A percentile compares a stretch with the other conserved stretches of the same genome.
Evolutionary conservation across 2,329 filamentous ascomycete species (phyloP).

Genomic region (Coniochaeta hoffmannii): DNA sequence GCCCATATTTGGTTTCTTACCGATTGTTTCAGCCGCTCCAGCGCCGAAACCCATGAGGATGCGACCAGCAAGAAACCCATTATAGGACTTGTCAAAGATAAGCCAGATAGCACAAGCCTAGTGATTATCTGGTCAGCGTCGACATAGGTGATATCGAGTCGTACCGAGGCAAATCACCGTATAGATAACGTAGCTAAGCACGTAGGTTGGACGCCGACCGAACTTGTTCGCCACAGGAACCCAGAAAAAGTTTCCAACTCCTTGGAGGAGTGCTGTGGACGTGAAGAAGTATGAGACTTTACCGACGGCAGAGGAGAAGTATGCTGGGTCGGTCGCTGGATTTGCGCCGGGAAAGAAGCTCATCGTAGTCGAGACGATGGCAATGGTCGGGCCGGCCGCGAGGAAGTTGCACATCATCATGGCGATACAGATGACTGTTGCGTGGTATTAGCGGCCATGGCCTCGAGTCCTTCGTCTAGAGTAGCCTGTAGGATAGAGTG

Average conservation of each 20-base stretch:
- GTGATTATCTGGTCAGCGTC: neutral
- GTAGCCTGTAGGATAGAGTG: neutral
- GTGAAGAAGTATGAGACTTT: conserved; percentile 47
- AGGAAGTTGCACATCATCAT: conserved; percentile 51
- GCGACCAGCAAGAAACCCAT: conserved; percentile 34
- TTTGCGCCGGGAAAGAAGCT: conserved; percentile 35
- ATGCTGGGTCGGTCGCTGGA: conserved; percentile 14
- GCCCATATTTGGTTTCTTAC: conserved; percentile 8
- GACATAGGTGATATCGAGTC: neutral
- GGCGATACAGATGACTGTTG: conserved; percentile 37
- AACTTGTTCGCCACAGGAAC: conserved; percentile 37
- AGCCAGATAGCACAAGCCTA: conserved; percentile 31
- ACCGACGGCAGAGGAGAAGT: conserved; percentile 27
- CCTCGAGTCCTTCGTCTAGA: neutral
- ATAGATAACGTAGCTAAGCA: conserved; percentile 36
- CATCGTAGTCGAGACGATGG: conserved; percentile 37
- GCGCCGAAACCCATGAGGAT: conserved; percentile 46
- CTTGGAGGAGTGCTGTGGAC: conserved; percentile 39
- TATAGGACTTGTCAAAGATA: conserved; percentile 32
- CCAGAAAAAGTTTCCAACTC: conserved; percentile 38
- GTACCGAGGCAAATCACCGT: conserved; percentile 12
- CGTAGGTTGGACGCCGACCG: conserved; percentile 34
- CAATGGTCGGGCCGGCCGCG: conserved; percentile 46
- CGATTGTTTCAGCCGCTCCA: conserved; percentile 43
- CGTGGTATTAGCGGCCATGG: neutral